phyloP scores from a whole-genome alignment of 352 stramenopile genomes.

The Phytophthora litchii region DNA sequence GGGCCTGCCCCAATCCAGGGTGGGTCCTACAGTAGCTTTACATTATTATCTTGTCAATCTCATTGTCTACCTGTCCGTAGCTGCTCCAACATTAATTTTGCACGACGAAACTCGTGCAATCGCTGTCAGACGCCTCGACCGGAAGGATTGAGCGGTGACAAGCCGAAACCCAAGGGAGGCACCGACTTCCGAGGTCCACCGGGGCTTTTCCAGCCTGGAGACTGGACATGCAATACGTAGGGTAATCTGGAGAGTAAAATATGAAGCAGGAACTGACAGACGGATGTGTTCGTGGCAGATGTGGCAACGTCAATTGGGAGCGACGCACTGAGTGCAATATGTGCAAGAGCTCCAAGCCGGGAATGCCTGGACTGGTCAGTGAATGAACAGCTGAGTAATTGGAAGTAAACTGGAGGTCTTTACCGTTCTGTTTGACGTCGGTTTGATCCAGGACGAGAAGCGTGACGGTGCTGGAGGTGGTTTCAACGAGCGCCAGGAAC shows the following conservation, averaged over 20 bases:
- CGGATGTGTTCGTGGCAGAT: slow-evolving; percentile 40
- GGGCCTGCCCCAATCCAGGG: slow-evolving; percentile 83
- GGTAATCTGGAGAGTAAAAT: slow-evolving; percentile 7
- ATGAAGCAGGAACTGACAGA: slow-evolving; percentile 1
- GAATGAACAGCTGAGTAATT: background rate
- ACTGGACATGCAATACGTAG: slow-evolving; percentile 86
- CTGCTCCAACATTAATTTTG: slow-evolving; percentile 88
- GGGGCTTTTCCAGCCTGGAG: slow-evolving; percentile 78
- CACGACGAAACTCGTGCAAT: slow-evolving; percentile 79
- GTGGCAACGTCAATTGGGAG: slow-evolving; percentile 89
- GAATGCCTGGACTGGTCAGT: slow-evolving; percentile 62
- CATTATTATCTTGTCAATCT: slow-evolving; percentile 4
- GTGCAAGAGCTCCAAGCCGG: slow-evolving; percentile 82
- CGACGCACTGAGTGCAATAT: slow-evolving; percentile 87
- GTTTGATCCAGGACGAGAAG: slow-evolving; percentile 63
- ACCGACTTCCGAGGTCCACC: slow-evolving; percentile 61
- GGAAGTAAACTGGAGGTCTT: background rate
- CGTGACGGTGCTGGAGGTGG: slow-evolving; percentile 78
- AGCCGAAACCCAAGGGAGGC: slow-evolving; percentile 33
- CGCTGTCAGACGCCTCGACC: slow-evolving; percentile 73
- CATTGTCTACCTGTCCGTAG: slow-evolving; percentile 33
- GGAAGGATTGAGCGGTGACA: slow-evolving; percentile 40
- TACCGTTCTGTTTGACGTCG: slow-evolving; percentile 4
- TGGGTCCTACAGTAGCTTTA: slow-evolving; percentile 19
- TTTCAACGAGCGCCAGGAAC: slow-evolving; percentile 86